Evolutionary conservation across 371 early-diverging fungal genomes (phyloP), one percentile per base, ranked within the genome.

Genomic region (Catenaria anguillulae): DNA sequence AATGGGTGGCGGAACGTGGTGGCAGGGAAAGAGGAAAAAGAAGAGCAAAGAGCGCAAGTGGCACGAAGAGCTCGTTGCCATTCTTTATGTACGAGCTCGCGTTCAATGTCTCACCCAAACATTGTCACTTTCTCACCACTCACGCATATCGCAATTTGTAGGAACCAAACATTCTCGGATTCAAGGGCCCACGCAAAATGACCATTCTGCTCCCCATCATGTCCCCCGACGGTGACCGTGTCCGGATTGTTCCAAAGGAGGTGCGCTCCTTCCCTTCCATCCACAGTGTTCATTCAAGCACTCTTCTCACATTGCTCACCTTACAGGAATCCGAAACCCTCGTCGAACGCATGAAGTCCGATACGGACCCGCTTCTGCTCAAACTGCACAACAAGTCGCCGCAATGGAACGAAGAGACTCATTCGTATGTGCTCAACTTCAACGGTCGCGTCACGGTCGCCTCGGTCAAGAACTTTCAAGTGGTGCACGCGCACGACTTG

Each of bases 401-500:
- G 0, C 0, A 40, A 23, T 23, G 21, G 26, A 29, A 6, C 52
- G 26, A 65, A 88, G 95, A 94, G 61, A 92, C 89, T 10, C 86
- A 89, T 67, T 88, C 93, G 8, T 97, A 90, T 76, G 90, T 92
- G 0, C 72, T 99, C 24, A 96, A 97, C 68, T 97, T 97, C 71
- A 90, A 86, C 62, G 92, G 92, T 12, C 76, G 97, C 21, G 95
- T 97, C 0, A 87, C 90, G 24, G 72, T 87, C 67, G 91, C 98
- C 12, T 92, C 92, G 6, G 95, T 96, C 40, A 95, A 97, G 68
- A 99, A 97, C 72, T 96, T 99, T 73, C 98, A 97, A 71, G 84
- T 99, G 56, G 89, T 97, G 21, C 89, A 88, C 65, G 88, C 89
- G 35, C 79, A 88, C 62, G 91, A 92, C 69, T 86, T 90, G 77